Conservation (phyloP, 2,329 filamentous ascomycete genomes). For the Xylariaceae sp. region DNA sequence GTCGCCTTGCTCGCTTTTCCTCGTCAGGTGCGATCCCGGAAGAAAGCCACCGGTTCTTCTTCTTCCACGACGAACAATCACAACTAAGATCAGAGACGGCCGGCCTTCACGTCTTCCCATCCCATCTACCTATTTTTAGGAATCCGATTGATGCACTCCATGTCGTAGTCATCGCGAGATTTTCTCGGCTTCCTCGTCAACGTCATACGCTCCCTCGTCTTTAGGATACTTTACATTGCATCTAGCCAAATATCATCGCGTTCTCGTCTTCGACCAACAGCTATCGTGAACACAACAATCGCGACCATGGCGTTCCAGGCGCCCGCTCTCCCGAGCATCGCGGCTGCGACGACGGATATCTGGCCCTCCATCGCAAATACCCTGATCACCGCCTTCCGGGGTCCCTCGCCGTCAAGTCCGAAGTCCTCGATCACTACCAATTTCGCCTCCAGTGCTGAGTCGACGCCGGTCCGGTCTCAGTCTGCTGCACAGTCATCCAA, state of each 20-base stretch:
- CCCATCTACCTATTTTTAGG: too few relatives aligned
- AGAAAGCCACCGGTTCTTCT: too few relatives aligned
- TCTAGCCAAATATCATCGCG: too few relatives aligned
- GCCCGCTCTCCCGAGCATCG: conserved; percentile 33
- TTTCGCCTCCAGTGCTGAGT: conserved; percentile 1
- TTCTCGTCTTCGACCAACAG: too few relatives aligned
- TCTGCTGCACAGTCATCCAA: conserved; percentile 12
- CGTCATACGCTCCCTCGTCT: neutral
- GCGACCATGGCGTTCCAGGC: conserved; percentile 27
- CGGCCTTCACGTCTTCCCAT: too few relatives aligned
- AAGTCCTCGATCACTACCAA: conserved; percentile 2
- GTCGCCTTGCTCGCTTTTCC: too few relatives aligned
- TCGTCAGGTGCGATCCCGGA: too few relatives aligned
- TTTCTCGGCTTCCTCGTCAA: too few relatives aligned
- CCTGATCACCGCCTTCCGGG: conserved; percentile 32
- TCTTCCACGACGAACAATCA: too few relatives aligned
- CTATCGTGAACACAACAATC: neutral
- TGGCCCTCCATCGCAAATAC: conserved; percentile 43
- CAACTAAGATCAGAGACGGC: too few relatives aligned
- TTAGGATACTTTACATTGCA: conserved; percentile 6
- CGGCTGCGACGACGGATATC: conserved; percentile 38
- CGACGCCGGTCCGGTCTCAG: conserved; percentile 9
- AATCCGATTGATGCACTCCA: too few relatives aligned
- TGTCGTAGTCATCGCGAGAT: too few relatives aligned
- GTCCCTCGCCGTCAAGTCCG: conserved; percentile 9